phyloP scores from a whole-genome alignment of 495 filamentous ascomycete species.

The Talaromyces nanjingensis region DNA sequence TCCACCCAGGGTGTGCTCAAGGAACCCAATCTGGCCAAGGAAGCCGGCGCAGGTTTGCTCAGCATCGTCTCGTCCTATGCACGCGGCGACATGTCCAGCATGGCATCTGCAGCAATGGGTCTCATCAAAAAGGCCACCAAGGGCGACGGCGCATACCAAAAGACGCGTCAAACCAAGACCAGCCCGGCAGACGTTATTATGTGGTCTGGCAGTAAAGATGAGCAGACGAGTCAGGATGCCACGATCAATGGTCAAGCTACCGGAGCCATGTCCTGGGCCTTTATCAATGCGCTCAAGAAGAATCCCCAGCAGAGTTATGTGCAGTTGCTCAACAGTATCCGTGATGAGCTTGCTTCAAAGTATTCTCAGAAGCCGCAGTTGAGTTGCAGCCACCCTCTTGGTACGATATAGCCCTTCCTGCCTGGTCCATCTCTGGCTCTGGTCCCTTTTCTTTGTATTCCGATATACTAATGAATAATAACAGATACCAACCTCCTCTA shows the following conservation, averaged over 20 bases:
- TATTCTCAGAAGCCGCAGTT: conserved; percentile 97
- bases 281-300: conserved; percentile 86
- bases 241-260: conserved; percentile 75
- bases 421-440: conserved; percentile 12
- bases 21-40: conserved; percentile 95
- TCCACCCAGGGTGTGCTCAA: conserved; percentile 92
- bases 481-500: conserved; percentile 55
- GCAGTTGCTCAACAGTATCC: conserved; percentile 86
- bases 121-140: conserved; percentile 88
- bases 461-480: conserved; percentile 7
- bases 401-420: conserved; percentile 44
- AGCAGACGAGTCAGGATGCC: conserved; percentile 72
- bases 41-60: conserved; percentile 87
- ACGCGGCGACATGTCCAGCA: conserved; percentile 75
- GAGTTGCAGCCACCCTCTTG: conserved; percentile 92
- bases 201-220: conserved; percentile 95
- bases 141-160: conserved; percentile 71
- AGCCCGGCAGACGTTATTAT: conserved; percentile 94
- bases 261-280: conserved; percentile 95
- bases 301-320: conserved; percentile 96
- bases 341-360: conserved; percentile 81
- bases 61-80: conserved; percentile 80
- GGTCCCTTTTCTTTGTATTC: conserved; percentile 12
- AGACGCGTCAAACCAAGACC: conserved; percentile 79
- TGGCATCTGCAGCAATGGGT: conserved; percentile 71